phyloP scores from a whole-genome alignment of 345 rosid genomes.

The Litchi chinensis region DNA sequence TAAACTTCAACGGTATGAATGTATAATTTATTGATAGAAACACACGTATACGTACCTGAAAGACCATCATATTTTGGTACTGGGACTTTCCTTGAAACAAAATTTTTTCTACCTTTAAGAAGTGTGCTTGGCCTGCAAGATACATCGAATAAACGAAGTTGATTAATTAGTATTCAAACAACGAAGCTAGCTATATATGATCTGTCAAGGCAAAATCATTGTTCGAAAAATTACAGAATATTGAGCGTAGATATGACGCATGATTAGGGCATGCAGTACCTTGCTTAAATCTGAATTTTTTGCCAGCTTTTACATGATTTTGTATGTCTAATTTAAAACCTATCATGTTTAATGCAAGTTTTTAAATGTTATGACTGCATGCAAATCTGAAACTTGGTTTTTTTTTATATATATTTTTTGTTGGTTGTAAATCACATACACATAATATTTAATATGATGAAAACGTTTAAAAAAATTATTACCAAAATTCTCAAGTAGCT shows the following conservation, averaged over 20 bases:
- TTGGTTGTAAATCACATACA: too few relatives aligned
- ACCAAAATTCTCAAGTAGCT: too few relatives aligned
- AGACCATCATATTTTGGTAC: slow-evolving; percentile 76
- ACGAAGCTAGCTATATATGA: neutral
- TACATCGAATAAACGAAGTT: slow-evolving; percentile 1
- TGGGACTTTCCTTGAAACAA: slow-evolving; percentile 81
- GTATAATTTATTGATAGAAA: too few relatives aligned
- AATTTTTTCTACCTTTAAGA: slow-evolving; percentile 70
- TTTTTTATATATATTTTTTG: too few relatives aligned
- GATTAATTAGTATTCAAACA: slow-evolving; percentile 17
- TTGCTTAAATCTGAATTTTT: slow-evolving; percentile 17
- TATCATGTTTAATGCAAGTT: neutral
- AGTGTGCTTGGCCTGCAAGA: slow-evolving; percentile 83
- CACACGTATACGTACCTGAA: slow-evolving; percentile 44
- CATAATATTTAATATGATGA: too few relatives aligned
- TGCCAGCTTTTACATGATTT: neutral
- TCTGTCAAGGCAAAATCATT: slow-evolving; percentile 15
- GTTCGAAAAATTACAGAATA: neutral
- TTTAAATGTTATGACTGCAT: neutral
- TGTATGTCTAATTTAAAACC: neutral
- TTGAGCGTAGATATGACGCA: neutral
- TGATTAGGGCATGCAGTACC: slow-evolving; percentile 15
- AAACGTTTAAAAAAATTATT: too few relatives aligned
- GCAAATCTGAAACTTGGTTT: neutral
- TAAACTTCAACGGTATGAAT: too few relatives aligned